Base-by-base conservation (phyloP, 2,329 filamentous ascomycete genomes). In the Dendryphion nanum region DNA sequence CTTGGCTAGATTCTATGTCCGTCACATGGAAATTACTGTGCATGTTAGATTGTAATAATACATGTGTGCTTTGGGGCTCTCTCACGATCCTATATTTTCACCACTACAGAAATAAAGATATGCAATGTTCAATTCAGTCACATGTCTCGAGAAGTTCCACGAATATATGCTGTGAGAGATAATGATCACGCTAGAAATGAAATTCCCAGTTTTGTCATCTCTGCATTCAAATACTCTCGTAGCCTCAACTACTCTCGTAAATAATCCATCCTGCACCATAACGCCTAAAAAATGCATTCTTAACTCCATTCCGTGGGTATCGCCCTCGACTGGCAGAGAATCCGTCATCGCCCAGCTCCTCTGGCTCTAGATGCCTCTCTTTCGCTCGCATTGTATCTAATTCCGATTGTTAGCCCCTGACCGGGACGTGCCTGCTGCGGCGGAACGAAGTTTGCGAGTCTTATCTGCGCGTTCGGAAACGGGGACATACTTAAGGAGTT, bases 401-500 rank as follows among this genome's bases (percentile, higher is more conserved):
- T 30, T 32, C 24, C 21, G 29, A 23, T 14, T 18, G 26, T 40
- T 32, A 40, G 38, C 38, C 33, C 18, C 24, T 20, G 23, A 3
- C 15, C 23, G 23, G 29, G 23, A 26, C 23, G 31, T 18, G 12
- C 31, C 12, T 16, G 15, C 15, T 14, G 31, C 18, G 24, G 6
- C 18, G 18, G 5, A 14, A 6, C 12, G 7, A 30, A 16, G 12
- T 18, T 24, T 19, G 20, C 8, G 12, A 10, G 12, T 6, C 10
- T 16, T 18, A 19, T 33, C 4, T 7, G 30, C 16, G 23, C 34
- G 33, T 6, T 57, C 51, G 28, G 36, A 38, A 23, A 34, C 40
- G 37, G 50, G 48, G n/a, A 58, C 59, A 49, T 64, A 67, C 61
- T 67, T 67, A 47, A 98, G 81, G 35, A 98, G 81, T 73, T 98